These are phyloP conservation scores for Scheffersomyces amazonensis DNA, from an alignment of 805 yeast genomes.

Conservation along the genomic window DNA sequence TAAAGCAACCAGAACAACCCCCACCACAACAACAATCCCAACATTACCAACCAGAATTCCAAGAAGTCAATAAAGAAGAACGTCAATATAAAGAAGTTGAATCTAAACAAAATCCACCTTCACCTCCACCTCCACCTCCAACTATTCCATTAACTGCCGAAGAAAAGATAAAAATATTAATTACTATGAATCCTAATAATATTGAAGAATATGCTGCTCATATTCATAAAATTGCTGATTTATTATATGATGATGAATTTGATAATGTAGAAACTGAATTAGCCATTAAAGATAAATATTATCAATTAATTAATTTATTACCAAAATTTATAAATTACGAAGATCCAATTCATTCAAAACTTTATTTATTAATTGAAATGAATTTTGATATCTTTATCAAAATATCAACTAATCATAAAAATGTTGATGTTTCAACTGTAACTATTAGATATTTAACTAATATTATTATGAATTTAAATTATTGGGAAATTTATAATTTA, in stretches of 20 bases:
- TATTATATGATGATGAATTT: conserved; percentile 19
- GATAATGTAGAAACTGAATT: conserved; percentile 11
- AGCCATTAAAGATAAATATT: conserved; percentile 21
- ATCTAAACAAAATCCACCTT: too few relatives aligned
- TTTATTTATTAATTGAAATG: conserved; percentile 32
- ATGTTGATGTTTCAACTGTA: conserved; percentile 29
- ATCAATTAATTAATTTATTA: conserved; percentile 20
- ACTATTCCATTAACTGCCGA: conserved; percentile 8
- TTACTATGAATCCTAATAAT: conserved; percentile 23
- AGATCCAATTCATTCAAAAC: conserved; percentile 27
- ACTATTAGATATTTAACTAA: conserved; percentile 37
- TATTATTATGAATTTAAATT: conserved; percentile 35
- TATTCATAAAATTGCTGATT: conserved; percentile 24
- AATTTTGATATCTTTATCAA: conserved; percentile 38
- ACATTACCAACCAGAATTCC: not conserved
- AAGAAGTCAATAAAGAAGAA: too few relatives aligned
- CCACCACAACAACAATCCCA: not conserved
- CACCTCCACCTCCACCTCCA: not conserved
- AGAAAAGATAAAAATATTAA: conserved; percentile 26
- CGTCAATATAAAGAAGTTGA: too few relatives aligned
- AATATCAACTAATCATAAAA: conserved; percentile 26
- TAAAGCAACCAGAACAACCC: not conserved
- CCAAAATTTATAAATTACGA: conserved; percentile 15
- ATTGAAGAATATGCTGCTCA: conserved; percentile 38
- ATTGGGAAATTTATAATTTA: conserved; percentile 44